Conservation (phyloP, 768 basidiomycete genomes). For the Megacollybia marginata region DNA sequence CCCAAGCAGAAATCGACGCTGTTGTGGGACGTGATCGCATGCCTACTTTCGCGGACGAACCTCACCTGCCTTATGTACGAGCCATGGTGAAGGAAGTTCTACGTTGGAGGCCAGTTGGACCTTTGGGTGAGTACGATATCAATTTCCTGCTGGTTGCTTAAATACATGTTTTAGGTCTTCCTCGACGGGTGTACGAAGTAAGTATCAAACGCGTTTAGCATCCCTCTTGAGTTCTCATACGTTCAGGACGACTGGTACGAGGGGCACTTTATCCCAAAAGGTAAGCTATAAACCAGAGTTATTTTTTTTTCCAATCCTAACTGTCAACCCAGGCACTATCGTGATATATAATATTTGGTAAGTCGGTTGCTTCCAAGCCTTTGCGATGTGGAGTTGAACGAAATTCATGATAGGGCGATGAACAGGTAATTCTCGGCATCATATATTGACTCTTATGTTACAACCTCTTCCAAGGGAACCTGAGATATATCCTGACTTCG, state of each 20-base stretch:
- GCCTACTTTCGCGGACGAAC: conserved; percentile 10
- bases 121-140: conserved; percentile 7
- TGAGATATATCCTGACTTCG: neutral
- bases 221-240: neutral
- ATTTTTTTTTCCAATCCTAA: too few species aligned
- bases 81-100: conserved; percentile 10
- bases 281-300: too few species aligned
- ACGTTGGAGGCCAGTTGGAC: conserved; percentile 8
- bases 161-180: neutral
- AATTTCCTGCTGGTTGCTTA: neutral
- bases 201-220: neutral
- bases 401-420: neutral
- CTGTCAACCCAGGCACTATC: neutral
- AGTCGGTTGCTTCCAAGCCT: neutral
- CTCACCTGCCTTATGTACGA: conserved; percentile 9
- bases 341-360: neutral
- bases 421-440: neutral
- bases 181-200: too few species aligned
- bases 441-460: too few species aligned
- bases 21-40: conserved; percentile 11
- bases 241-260: neutral
- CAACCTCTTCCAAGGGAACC: neutral
- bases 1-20: conserved; percentile 15
- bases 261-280: neutral
- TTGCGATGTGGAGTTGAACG: too few species aligned